Percentiles rank a stretch among this genome's conserved stretches.
Evolutionary conservation across 2,329 filamentous ascomycete genomes (phyloP).

Genomic region (Aspergillus ochraceoroseus): DNA sequence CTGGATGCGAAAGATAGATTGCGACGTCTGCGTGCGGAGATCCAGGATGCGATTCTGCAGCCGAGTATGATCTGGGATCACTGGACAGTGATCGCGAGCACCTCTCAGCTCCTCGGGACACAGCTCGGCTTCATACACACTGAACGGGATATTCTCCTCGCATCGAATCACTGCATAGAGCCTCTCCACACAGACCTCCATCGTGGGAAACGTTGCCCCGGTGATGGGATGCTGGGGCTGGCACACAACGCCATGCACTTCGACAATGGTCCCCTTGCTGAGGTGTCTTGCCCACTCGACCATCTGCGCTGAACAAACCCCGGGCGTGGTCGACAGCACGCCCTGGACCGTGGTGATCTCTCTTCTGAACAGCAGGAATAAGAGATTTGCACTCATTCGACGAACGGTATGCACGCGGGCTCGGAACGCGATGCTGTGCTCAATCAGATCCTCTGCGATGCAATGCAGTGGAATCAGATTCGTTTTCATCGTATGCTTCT

Average conservation of each 20-base stretch:
- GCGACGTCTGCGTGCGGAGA: constrained; percentile 76
- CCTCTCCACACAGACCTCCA: constrained; percentile 67
- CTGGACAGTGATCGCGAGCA: constrained; percentile 54
- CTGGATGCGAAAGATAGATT: constrained; percentile 82
- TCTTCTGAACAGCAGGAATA: constrained; percentile 82
- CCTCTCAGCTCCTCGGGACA: constrained; percentile 52
- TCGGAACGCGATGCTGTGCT: constrained; percentile 60
- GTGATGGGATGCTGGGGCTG: constrained; percentile 67
- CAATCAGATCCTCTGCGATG: constrained; percentile 50
- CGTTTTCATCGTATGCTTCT: constrained; percentile 48
- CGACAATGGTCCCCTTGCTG: constrained; percentile 70
- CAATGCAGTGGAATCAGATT: constrained; percentile 50
- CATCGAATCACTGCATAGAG: constrained; percentile 59
- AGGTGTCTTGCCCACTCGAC: constrained; percentile 83
- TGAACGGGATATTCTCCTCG: constrained; percentile 61
- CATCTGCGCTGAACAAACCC: constrained; percentile 65
- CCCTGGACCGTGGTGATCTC: constrained; percentile 79
- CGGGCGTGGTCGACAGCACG: constrained; percentile 61
- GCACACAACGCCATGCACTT: constrained; percentile 68
- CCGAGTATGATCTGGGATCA: constrained; percentile 69
- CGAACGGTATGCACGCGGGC: constrained; percentile 74
- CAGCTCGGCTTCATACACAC: constrained; percentile 65
- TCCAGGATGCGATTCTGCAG: constrained; percentile 76
- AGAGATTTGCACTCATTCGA: constrained; percentile 73
- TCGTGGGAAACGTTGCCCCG: constrained; percentile 70